These are phyloP conservation scores for Trametes versicolor DNA, from an alignment of 1,284 basidiomycete species.

Conservation along the genomic window DNA sequence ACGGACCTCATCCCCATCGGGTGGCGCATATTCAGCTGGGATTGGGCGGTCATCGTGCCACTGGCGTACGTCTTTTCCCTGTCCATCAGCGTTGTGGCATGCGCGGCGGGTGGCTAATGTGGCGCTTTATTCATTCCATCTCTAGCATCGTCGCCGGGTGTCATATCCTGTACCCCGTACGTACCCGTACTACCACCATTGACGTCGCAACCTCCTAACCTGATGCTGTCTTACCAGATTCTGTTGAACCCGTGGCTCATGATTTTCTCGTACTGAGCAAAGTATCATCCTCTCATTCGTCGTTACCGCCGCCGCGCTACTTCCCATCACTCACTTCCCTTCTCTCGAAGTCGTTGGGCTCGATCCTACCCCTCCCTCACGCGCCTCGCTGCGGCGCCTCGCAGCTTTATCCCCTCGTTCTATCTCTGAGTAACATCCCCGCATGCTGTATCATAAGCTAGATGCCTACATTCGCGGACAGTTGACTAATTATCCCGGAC, in stretches of 20 bases:
- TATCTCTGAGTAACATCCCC: neutral
- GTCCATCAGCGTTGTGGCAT: neutral
- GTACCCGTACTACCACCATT: conserved; percentile 34
- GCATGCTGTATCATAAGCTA: conserved; percentile 10
- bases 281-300: neutral
- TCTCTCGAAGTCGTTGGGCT: neutral
- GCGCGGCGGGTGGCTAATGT: conserved; percentile 9
- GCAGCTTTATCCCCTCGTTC: neutral
- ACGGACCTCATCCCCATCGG: conserved; percentile 61
- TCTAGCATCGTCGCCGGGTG: conserved; percentile 65
- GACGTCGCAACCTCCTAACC: conserved; percentile 10
- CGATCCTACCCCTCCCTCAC: neutral
- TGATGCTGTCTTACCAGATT: conserved; percentile 53
- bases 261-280: conserved; percentile 69
- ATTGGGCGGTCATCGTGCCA: conserved; percentile 78
- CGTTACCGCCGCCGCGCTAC: neutral
- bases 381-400: neutral
- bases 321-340: neutral
- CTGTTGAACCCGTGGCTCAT: conserved; percentile 81
- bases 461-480: neutral
- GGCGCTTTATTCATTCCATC: conserved; percentile 4
- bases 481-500: neutral
- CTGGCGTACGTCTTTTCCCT: conserved; percentile 57
- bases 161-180: conserved; percentile 76
- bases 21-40: conserved; percentile 68